Evolutionary conservation across 2,329 filamentous ascomycete genomes (phyloP).

Genomic region (Fusarium austroafricanum): DNA sequence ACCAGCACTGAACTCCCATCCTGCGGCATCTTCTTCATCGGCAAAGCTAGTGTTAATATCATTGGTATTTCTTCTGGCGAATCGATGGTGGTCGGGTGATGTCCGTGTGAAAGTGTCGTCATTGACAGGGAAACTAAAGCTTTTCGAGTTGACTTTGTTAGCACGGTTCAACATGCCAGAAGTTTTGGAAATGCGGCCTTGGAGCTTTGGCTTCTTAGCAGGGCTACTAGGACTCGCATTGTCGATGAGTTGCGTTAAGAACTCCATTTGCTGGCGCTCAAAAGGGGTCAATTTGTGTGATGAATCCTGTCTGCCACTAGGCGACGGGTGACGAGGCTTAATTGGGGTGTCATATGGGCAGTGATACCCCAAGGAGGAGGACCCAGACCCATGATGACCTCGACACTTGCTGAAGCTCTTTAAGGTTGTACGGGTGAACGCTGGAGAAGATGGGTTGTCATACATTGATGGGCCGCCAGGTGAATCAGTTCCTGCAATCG

Average conservation of each 20-base stretch:
- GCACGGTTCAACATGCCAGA: conserved; percentile 28
- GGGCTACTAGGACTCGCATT: conserved; percentile 40
- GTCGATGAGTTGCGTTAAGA: conserved; percentile 54
- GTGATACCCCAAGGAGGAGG: conserved; percentile 15
- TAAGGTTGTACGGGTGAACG: conserved; percentile 21
- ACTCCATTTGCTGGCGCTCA: conserved; percentile 55
- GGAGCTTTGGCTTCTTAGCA: conserved; percentile 24
- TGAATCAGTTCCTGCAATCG: conserved; percentile 22
- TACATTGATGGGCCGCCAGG: conserved; percentile 60
- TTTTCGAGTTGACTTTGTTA: conserved; percentile 54
- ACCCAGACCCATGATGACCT: neutral
- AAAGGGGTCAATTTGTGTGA: conserved; percentile 50
- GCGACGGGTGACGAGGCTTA: conserved; percentile 32
- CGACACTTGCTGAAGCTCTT: conserved; percentile 27
- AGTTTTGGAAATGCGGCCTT: conserved; percentile 1
- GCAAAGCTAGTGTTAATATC: conserved; percentile 72
- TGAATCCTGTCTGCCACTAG: conserved; percentile 49
- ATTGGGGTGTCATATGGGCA: conserved; percentile 14
- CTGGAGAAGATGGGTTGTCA: conserved; percentile 48
- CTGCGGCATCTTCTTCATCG: conserved; percentile 58
- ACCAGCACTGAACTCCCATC: conserved; percentile 66
- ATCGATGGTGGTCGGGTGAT: conserved; percentile 54
- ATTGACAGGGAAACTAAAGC: conserved; percentile 63
- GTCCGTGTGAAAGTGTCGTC: conserved; percentile 55
- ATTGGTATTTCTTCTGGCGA: conserved; percentile 65